Percentiles rank a stretch among this genome's conserved stretches.
phyloP scores from a whole-genome alignment of 192 early-diverging fungal genomes.

The Podila minutissima region DNA sequence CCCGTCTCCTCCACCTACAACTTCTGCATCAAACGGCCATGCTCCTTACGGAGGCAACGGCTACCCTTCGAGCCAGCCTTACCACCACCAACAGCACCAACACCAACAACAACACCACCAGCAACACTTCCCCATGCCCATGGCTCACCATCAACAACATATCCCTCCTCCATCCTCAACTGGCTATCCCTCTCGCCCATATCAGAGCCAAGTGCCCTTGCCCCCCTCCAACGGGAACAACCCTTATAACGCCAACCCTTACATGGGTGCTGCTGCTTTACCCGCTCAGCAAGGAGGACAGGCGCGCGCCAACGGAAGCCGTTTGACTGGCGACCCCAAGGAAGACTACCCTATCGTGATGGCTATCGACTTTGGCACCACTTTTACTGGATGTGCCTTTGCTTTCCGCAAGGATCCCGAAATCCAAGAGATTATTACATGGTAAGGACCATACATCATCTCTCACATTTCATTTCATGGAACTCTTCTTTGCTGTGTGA shows the following conservation, averaged over 20 bases:
- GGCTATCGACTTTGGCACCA: conserved; percentile 58
- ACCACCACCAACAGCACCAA: neutral
- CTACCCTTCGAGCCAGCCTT: neutral
- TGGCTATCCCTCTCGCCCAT: neutral
- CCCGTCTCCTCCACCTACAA: neutral
- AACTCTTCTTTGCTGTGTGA: neutral
- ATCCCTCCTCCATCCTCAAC: conserved; percentile 13
- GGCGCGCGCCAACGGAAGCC: conserved; percentile 19
- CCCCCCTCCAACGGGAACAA: neutral
- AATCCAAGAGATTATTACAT: conserved; percentile 59
- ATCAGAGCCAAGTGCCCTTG: conserved; percentile 15
- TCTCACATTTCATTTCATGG: neutral
- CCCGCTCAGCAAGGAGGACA: conserved; percentile 1
- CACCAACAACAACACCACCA: conserved; percentile 21
- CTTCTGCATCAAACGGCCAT: neutral
- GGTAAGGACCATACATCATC: conserved; percentile 35
- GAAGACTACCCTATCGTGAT: conserved; percentile 57
- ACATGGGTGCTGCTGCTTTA: conserved; percentile 7
- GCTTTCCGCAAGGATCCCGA: conserved; percentile 59
- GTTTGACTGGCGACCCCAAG: conserved; percentile 44
- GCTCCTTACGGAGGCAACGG: neutral
- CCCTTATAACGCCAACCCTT: conserved; percentile 12
- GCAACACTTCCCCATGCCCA: conserved; percentile 36
- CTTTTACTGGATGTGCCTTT: conserved; percentile 61
- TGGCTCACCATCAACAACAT: conserved; percentile 21